Conservation (phyloP, 108 stramenopile species). For the Fistulifera pelliculosa region DNA sequence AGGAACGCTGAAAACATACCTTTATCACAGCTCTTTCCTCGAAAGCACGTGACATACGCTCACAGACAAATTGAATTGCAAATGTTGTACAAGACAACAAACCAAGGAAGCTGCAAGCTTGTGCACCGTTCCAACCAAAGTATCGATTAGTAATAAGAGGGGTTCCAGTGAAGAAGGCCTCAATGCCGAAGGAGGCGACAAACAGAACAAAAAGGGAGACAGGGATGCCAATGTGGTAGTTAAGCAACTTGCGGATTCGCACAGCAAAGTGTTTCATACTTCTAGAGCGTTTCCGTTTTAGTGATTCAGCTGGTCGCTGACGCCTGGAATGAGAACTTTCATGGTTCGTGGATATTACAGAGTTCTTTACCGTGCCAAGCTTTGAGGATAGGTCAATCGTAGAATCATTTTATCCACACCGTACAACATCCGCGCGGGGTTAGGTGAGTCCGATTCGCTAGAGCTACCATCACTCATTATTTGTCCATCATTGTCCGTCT, state of each 20-base stretch:
- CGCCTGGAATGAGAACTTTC: too few relatives aligned
- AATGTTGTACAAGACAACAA: slow-evolving; percentile 35
- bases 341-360: too few relatives aligned
- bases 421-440: too few relatives aligned
- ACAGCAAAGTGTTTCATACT: too few relatives aligned
- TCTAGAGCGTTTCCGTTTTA: too few relatives aligned
- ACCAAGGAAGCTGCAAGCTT: slow-evolving; percentile 48
- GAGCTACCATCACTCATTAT: too few relatives aligned
- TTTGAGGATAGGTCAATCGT: too few relatives aligned
- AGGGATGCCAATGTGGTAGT: slow-evolving; percentile 42
- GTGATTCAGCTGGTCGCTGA: too few relatives aligned
- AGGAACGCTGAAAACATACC: slow-evolving; percentile 12
- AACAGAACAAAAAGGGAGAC: slow-evolving; percentile 53
- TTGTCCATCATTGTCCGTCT: too few relatives aligned
- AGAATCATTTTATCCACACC: too few relatives aligned
- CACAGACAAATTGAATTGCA: slow-evolving; percentile 53
- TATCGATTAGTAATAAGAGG: slow-evolving; percentile 56
- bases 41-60: slow-evolving; percentile 39
- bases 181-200: slow-evolving; percentile 44
- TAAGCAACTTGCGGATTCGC: slow-evolving; percentile 13
- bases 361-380: too few relatives aligned
- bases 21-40: slow-evolving; percentile 66
- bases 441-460: too few relatives aligned
- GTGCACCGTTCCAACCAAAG: slow-evolving; percentile 53
- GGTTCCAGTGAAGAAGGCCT: slow-evolving; percentile 64